Evolutionary conservation across 768 basidiomycete species (phyloP).

Genomic region (Russula sp.): DNA sequence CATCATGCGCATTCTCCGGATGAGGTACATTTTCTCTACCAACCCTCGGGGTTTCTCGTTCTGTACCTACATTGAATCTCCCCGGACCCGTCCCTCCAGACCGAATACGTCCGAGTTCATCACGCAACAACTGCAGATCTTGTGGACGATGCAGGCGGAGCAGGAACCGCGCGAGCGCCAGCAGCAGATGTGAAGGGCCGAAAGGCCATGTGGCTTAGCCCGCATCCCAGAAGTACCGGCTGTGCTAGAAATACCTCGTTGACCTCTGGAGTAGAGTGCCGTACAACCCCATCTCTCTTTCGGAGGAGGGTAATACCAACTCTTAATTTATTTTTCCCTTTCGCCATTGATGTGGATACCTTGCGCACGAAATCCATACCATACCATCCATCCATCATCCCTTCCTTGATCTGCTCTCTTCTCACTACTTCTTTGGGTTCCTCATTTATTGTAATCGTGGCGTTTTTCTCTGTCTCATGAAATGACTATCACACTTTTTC

Average conservation of each 20-base stretch:
- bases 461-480: constrained; percentile 7
- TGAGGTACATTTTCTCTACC: constrained; percentile 61
- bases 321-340: neutral
- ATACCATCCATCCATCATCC: too few species aligned
- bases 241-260: constrained; percentile 33
- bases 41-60: neutral
- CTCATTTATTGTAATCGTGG: constrained; percentile 3
- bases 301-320: too few species aligned
- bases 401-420: neutral
- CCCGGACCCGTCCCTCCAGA: constrained; percentile 44
- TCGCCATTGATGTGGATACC: constrained; percentile 33
- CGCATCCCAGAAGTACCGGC: constrained; percentile 35
- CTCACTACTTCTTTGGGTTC: neutral
- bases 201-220: constrained; percentile 45
- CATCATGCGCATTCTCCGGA: constrained; percentile 90
- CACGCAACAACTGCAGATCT: constrained; percentile 78
- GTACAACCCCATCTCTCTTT: neutral
- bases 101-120: constrained; percentile 83
- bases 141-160: constrained; percentile 78
- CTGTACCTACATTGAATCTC: neutral
- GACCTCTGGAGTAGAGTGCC: constrained; percentile 10
- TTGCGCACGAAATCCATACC: constrained; percentile 34
- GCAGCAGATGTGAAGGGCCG: constrained; percentile 54
- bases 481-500: neutral
- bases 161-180: constrained; percentile 71